Conservation (phyloP, 1,284 basidiomycete genomes). For the Puccinia horiana region DNA sequence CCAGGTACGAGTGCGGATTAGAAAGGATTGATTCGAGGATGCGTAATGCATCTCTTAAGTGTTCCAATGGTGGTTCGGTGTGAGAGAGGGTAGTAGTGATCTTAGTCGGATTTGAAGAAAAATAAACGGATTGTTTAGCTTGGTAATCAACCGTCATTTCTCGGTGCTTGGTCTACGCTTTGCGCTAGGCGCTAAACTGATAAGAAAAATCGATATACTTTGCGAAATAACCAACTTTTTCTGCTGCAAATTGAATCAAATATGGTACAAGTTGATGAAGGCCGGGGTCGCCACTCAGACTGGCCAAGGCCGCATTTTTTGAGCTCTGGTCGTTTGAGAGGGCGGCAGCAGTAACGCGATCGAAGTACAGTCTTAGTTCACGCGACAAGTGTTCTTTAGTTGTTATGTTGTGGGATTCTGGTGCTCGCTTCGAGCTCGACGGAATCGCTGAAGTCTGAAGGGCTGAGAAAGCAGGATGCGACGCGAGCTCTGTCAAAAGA, state of each 20-base stretch:
- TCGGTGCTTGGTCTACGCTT: not conserved
- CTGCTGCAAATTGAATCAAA: slow-evolving; percentile 88
- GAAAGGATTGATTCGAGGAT: slow-evolving; percentile 20
- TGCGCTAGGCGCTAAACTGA: slow-evolving; percentile 2
- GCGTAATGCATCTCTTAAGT: slow-evolving; percentile 10
- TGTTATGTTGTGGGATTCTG: slow-evolving; percentile 59
- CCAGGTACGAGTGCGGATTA: slow-evolving; percentile 35
- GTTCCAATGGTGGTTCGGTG: slow-evolving; percentile 26
- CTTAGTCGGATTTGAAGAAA: slow-evolving; percentile 41
- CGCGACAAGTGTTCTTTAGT: slow-evolving; percentile 85
- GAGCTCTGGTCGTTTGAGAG: slow-evolving; percentile 67
- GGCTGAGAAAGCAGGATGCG: slow-evolving; percentile 5
- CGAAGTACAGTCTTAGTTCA: slow-evolving; percentile 93
- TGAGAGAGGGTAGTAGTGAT: slow-evolving; percentile 58
- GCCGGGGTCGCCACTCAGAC: slow-evolving; percentile 84
- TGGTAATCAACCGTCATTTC: slow-evolving; percentile 51
- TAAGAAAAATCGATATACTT: not conserved
- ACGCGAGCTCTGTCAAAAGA: slow-evolving; percentile 12
- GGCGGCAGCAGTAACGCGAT: slow-evolving; percentile 81
- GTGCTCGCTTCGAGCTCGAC: slow-evolving; percentile 52
- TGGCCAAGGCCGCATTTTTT: slow-evolving; percentile 78
- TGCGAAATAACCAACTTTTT: slow-evolving; percentile 61
- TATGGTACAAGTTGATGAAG: slow-evolving; percentile 92
- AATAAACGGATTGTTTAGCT: slow-evolving; percentile 51
- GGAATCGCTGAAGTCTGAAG: slow-evolving; percentile 23